A percentile compares a stretch with the other conserved stretches of the same genome.
Evolutionary conservation across 2,329 filamentous ascomycete genomes (phyloP).

Genomic region (Aspergillus glaucus): DNA sequence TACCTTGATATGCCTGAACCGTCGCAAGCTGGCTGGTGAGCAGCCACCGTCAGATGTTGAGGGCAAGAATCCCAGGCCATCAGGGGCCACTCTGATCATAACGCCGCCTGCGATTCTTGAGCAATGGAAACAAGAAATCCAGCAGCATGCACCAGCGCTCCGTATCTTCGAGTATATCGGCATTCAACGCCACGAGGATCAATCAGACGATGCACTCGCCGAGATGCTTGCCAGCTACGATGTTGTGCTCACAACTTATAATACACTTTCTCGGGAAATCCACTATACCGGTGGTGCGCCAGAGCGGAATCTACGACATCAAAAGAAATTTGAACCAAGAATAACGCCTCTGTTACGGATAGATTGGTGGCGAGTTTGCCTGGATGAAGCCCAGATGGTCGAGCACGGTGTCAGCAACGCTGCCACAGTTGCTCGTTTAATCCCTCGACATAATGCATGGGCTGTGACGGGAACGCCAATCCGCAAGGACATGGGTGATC

Average conservation of each 20-base stretch:
- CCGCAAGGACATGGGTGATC: conserved; percentile 68
- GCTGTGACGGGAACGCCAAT: conserved; percentile 87
- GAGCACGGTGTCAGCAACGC: conserved; percentile 82
- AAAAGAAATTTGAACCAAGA: conserved; percentile 58
- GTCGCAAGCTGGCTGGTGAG: conserved; percentile 14
- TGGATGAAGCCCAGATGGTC: conserved; percentile 76
- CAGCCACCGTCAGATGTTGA: conserved; percentile 11
- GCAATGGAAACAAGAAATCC: conserved; percentile 59
- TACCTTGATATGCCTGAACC: conserved; percentile 39
- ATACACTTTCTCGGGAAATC: conserved; percentile 70
- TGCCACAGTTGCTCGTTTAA: conserved; percentile 68
- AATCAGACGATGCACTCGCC: conserved; percentile 37
- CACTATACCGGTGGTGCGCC: conserved; percentile 68
- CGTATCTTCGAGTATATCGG: conserved; percentile 54
- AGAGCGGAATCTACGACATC: conserved; percentile 59
- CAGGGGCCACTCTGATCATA: conserved; percentile 56
- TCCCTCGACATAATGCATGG: conserved; percentile 85
- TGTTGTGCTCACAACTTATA: conserved; percentile 58
- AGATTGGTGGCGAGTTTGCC: conserved; percentile 76
- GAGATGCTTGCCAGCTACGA: conserved; percentile 45
- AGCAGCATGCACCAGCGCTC: conserved; percentile 50
- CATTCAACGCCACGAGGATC: conserved; percentile 33
- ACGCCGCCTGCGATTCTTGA: conserved; percentile 56
- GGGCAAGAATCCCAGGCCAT: conserved; percentile 28
- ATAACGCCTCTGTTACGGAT: conserved; percentile 74